Percentiles rank a stretch among this genome's conserved stretches.
These are phyloP conservation scores for Kwoniella pini DNA, from an alignment of 768 basidiomycete genomes.

Conservation along the genomic window DNA sequence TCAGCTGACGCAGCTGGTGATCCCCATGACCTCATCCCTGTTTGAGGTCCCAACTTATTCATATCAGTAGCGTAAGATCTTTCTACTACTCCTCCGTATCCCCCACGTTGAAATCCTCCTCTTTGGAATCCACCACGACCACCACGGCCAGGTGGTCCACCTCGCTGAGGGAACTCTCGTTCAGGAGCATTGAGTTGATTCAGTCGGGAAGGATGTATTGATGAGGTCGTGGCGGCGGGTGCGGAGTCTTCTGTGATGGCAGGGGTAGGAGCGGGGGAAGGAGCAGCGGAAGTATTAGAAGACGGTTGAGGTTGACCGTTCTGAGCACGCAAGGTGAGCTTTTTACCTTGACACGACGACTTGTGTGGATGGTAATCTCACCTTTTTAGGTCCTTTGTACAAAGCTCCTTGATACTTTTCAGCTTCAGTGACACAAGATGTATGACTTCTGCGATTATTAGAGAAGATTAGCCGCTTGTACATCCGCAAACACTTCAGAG, in stretches of 20 bases:
- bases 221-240: conserved; percentile 57
- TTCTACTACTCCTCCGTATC: conserved; percentile 51
- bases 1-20: too few species aligned
- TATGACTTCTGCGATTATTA: conserved; percentile 57
- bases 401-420: conserved; percentile 88
- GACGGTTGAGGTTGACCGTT: conserved; percentile 8
- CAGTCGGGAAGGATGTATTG: conserved; percentile 58
- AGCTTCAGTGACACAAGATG: conserved; percentile 81
- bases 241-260: conserved; percentile 22
- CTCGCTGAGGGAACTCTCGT: conserved; percentile 24
- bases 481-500: not conserved
- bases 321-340: not conserved
- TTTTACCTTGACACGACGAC: not conserved
- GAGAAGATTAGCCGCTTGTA: not conserved
- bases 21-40: conserved; percentile 47
- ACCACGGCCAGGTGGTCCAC: conserved; percentile 49
- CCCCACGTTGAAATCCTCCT: conserved; percentile 53
- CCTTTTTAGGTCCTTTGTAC: conserved; percentile 75
- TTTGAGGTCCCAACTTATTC: conserved; percentile 28
- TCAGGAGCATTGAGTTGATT: conserved; percentile 38
- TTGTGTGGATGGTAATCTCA: conserved; percentile 31
- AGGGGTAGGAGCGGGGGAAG: conserved; percentile 19
- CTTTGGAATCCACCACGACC: conserved; percentile 54
- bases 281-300: conserved; percentile 6
- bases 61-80: conserved; percentile 27